Evolutionary conservation across 2,329 filamentous ascomycete genomes (phyloP).

Genomic region (Pseudovirgaria hyperparasitica): DNA sequence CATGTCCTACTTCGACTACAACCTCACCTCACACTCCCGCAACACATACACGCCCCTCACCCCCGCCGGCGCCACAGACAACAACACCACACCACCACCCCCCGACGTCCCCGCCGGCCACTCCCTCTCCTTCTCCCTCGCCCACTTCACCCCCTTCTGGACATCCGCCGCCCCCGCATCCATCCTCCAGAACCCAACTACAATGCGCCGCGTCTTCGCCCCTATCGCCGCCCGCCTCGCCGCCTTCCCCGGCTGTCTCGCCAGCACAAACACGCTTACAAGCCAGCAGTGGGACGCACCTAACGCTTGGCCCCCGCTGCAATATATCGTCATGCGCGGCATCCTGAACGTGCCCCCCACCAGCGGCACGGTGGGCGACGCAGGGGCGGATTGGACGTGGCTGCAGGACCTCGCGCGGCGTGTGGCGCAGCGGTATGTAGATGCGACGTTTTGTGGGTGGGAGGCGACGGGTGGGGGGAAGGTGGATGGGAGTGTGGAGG

Average conservation of each 20-base stretch:
- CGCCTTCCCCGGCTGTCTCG: constrained; percentile 41
- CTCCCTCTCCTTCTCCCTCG: constrained; percentile 45
- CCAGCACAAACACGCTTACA: constrained; percentile 48
- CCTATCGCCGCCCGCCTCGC: constrained; percentile 43
- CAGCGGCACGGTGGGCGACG: constrained; percentile 38
- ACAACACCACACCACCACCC: constrained; percentile 27
- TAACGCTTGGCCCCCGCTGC: constrained; percentile 56
- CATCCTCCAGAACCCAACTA: constrained; percentile 46
- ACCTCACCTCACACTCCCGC: constrained; percentile 45
- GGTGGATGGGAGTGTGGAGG: constrained; percentile 37
- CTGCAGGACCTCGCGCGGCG: constrained; percentile 44
- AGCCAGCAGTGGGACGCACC: constrained; percentile 60
- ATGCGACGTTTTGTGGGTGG: constrained; percentile 59
- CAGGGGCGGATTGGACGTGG: constrained; percentile 32
- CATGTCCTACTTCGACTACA: constrained; percentile 57
- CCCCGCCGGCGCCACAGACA: constrained; percentile 33
- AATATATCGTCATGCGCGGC: constrained; percentile 51
- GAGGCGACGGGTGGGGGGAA: constrained; percentile 53
- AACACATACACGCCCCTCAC: constrained; percentile 41
- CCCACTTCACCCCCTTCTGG: constrained; percentile 59
- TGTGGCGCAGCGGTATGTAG: constrained; percentile 53
- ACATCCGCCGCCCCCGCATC: constrained; percentile 47
- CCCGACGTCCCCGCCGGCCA: constrained; percentile 38
- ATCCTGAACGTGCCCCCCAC: constrained; percentile 47
- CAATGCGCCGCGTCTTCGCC: constrained; percentile 41